phyloP scores from a whole-genome alignment of 768 basidiomycete species.

The Erythrobasidium yunnanense region DNA sequence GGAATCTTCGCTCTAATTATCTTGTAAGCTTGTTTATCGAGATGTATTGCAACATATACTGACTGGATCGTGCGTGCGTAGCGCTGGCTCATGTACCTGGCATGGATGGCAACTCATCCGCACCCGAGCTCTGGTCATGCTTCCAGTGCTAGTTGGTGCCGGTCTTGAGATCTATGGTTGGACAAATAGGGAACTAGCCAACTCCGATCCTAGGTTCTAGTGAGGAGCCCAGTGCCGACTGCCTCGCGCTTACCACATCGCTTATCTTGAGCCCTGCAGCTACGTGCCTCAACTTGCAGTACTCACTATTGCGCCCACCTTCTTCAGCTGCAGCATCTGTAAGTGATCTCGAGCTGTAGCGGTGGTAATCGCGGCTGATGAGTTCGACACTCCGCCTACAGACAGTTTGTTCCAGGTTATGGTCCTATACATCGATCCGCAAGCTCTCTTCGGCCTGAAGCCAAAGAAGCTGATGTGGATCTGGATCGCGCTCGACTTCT shows the following conservation, averaged over 20 bases:
- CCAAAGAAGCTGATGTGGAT: not conserved
- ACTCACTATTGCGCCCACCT: constrained; percentile 21
- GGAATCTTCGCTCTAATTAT: not conserved
- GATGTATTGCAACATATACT: not conserved
- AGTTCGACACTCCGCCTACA: not conserved
- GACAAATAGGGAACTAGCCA: not conserved
- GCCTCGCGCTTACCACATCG: not conserved
- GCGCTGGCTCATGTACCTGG: not conserved
- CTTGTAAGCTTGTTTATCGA: not conserved
- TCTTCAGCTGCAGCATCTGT: constrained; percentile 17
- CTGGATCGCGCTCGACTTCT: not conserved
- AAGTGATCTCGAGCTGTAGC: not conserved
- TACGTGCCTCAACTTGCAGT: constrained; percentile 21
- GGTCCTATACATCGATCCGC: not conserved
- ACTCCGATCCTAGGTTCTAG: not conserved
- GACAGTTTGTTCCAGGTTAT: not conserved
- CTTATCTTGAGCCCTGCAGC: not conserved
- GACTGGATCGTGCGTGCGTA: not conserved
- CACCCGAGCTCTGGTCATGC: not conserved
- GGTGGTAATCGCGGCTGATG: not conserved
- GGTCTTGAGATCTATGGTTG: not conserved
- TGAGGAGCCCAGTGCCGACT: not conserved
- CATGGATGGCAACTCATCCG: not conserved
- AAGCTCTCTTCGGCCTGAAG: not conserved
- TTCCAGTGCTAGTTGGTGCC: not conserved